Evolutionary conservation across 768 basidiomycete species (phyloP).

Genomic region (Daedaleopsis nitida): DNA sequence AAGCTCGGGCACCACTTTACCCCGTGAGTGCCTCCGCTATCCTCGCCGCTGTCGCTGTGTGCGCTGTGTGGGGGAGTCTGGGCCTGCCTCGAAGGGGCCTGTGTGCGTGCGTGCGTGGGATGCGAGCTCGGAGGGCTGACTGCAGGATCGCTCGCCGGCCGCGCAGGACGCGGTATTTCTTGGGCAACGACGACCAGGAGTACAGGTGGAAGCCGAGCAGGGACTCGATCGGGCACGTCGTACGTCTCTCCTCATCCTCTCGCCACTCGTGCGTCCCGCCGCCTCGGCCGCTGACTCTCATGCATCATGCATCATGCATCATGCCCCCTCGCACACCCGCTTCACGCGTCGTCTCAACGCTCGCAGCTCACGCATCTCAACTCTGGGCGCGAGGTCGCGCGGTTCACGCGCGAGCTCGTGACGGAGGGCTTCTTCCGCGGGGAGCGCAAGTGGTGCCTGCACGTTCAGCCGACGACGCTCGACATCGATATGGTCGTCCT

Average conservation of each 20-base stretch:
- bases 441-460: slow-evolving; percentile 47
- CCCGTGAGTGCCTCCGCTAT: slow-evolving; percentile 34
- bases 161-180: slow-evolving; percentile 48
- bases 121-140: not conserved
- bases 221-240: slow-evolving; percentile 40
- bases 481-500: slow-evolving; percentile 56
- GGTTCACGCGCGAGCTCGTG: slow-evolving; percentile 37
- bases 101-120: not conserved
- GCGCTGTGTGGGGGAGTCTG: not conserved
- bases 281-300: not conserved
- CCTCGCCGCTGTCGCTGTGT: not conserved
- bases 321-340: too few relatives aligned
- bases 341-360: not conserved
- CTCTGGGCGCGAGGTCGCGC: slow-evolving; percentile 45
- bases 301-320: not conserved
- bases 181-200: slow-evolving; percentile 50
- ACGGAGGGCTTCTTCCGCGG: slow-evolving; percentile 50
- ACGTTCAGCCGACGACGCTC: slow-evolving; percentile 46
- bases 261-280: not conserved
- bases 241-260: slow-evolving; percentile 28
- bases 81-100: not conserved
- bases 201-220: slow-evolving; percentile 51
- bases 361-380: slow-evolving; percentile 41
- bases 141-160: not conserved
- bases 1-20: slow-evolving; percentile 41